Base-by-base conservation (phyloP, 2,329 filamentous ascomycete genomes). In the Fusarium coicis region DNA sequence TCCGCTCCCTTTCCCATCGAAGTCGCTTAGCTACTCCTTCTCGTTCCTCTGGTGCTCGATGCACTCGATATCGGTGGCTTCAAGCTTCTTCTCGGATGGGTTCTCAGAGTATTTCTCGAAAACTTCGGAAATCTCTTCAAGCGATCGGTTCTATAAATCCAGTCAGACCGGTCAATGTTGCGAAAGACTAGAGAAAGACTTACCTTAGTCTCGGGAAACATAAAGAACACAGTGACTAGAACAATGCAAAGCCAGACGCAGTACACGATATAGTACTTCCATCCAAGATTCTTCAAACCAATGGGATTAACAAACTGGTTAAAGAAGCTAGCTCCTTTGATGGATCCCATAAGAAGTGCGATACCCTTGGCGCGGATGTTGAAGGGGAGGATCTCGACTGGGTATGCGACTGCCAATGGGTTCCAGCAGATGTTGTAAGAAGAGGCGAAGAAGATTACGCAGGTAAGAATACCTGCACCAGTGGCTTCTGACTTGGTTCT, bases 171-270 rank as follows among this genome's bases (percentile, higher is more conserved):
- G 5, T 4, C 2, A 23, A n/a, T 6, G 1, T 6, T 10, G 5
- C 1, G 6, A 21, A 28, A 1, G 2, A 42, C 2, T 7, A 7
- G 8, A 2, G 2, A 19, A 16, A 19, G 10, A 7, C 10, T 19
- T 43, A 43, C 37, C 23, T 43, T 37, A 6, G 47, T 52, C 47
- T 36, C 47, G 0, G 32, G 32, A 10, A 52, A 36, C n/a, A 52
- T 23, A 19, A 52, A 36, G n/a, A 52, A 36, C 2, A 36, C n/a
- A 5, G 16, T 52, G 9, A 10, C 3, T 3, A 52, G n/a, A 15
- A 36, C 47, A 14, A 52, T 10, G 16, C n/a, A 26, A 10, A 36
- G 30, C 30, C 47, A 26, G 4, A 52, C n/a, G 8, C 47, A 36
- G 16, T 52, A 36, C 5, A 26, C 16, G 6, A 36, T 52, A 15